Conservation (phyloP, 2,329 filamentous ascomycete genomes). For the Macrophomina phaseolina region DNA sequence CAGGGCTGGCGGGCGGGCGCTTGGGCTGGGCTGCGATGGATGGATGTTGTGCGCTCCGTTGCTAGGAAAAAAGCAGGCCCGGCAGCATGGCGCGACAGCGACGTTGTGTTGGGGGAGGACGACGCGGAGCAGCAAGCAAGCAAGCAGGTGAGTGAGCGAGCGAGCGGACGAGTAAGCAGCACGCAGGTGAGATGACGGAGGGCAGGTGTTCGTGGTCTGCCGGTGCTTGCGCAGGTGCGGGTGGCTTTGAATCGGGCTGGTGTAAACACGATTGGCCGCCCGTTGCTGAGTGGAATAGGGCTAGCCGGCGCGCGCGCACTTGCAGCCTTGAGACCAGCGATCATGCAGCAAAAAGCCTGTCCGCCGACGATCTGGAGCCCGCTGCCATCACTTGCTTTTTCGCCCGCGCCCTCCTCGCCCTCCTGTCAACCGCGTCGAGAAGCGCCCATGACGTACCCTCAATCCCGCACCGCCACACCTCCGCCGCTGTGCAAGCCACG, state of each 20-base stretch:
- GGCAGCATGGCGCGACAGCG: slow-evolving; percentile 21
- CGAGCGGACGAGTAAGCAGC: not conserved
- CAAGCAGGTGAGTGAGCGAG: not conserved
- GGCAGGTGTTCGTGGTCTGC: slow-evolving; percentile 21
- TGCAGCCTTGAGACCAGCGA: slow-evolving; percentile 15
- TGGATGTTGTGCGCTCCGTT: slow-evolving; percentile 10
- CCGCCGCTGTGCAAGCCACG: not conserved
- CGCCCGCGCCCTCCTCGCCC: not conserved
- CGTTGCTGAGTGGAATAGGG: slow-evolving; percentile 6
- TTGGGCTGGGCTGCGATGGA: slow-evolving; percentile 17
- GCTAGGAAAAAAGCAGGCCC: slow-evolving; percentile 24
- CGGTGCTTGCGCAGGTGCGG: slow-evolving; percentile 24
- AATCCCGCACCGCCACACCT: slow-evolving; percentile 5
- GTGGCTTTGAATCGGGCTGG: slow-evolving; percentile 24
- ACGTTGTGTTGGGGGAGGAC: not conserved
- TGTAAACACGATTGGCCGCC: slow-evolving; percentile 22
- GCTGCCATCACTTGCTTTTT: slow-evolving; percentile 5
- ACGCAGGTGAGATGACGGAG: slow-evolving; percentile 7
- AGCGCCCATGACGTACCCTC: slow-evolving; percentile 16
- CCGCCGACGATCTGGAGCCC: not conserved
- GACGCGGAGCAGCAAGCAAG: not conserved
- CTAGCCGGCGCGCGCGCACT: slow-evolving; percentile 19
- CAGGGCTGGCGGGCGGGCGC: slow-evolving; percentile 19
- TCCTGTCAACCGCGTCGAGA: slow-evolving; percentile 1
- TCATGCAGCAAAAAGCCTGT: slow-evolving; percentile 12